Base-by-base conservation (phyloP, 2,329 filamentous ascomycete species). In the Ophiostoma ulmi region DNA sequence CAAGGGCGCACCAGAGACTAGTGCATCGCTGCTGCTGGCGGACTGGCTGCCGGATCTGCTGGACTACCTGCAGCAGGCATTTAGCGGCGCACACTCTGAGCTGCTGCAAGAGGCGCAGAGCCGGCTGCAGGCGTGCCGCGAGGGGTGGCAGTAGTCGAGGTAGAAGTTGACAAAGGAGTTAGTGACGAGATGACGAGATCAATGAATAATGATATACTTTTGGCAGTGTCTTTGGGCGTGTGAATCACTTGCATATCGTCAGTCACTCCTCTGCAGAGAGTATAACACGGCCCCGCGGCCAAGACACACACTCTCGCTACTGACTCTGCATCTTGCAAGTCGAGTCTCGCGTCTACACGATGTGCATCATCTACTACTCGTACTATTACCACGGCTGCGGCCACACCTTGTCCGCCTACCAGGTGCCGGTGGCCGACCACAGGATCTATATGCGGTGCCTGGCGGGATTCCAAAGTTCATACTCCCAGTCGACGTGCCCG, bases 21-120 rank as follows among this genome's bases (percentile, higher is more conserved):
- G 26, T 3, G 31, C 39, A 35, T 35, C 61, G 31, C 26, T n/a
- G 31, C 26, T 36, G 36, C 84, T 93, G 69, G 92, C 90, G 6
- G 81, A 83, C 22, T 83, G 83, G 0, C 72, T 86, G 68, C 79
- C 81, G 1, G 82, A 82, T 35, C 69, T 86, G 67, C 75, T 86
- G 31, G 82, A 84, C 14, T 78, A 80, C 5, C 76, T 85, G 71
- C 78, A 79, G 58, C 75, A 75, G 1, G 80, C 84, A 3, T 75
- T 84, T n/a, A 77, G 78, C 8, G 81, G 83, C 70, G 80, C 82
- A 2, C 79, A 81, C 69, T 83, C 81, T 83, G 93, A 97, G 80
- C 77, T 97, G 65, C 80, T 97, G 72, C 87, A 90, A 67, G 93
- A 97, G 78, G 93, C 92, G 44, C 88, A 88, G 61, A 85, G 86